Evolutionary conservation across 805 yeast genomes (phyloP).

Genomic region (Metschnikowia amazonensis): DNA sequence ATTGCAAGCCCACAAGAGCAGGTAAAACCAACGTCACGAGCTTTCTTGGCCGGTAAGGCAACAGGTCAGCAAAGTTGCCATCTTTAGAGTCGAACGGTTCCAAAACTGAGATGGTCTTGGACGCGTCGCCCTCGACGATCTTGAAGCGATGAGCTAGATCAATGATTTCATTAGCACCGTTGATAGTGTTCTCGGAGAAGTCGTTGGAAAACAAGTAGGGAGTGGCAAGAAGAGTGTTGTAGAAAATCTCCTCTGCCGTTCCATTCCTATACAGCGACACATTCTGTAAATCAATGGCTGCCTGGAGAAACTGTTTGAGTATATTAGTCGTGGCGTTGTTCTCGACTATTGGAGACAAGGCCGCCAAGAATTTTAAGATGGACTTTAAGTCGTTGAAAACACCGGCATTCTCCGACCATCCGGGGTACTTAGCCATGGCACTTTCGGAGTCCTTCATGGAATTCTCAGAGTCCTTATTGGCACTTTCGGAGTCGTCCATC

Average conservation of each 20-base stretch:
- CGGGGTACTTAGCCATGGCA: background rate
- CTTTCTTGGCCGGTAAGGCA: constrained; percentile 51
- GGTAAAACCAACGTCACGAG: constrained; percentile 51
- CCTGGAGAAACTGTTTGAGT: constrained; percentile 49
- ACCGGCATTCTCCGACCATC: constrained; percentile 41
- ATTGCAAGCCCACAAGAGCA: constrained; percentile 37
- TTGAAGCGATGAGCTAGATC: constrained; percentile 42
- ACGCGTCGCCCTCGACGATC: constrained; percentile 21
- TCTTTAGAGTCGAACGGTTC: constrained; percentile 39
- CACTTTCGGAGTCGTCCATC: background rate
- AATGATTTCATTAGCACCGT: constrained; percentile 44
- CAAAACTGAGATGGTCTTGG: constrained; percentile 19
- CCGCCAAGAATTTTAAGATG: constrained; percentile 63
- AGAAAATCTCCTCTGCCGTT: constrained; percentile 65
- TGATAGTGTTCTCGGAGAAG: constrained; percentile 24
- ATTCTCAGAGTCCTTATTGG: too few relatives aligned
- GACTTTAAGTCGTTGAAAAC: constrained; percentile 70
- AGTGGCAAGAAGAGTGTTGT: constrained; percentile 55
- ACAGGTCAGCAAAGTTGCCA: constrained; percentile 22
- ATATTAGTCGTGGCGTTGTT: constrained; percentile 39
- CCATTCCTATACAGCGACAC: constrained; percentile 42
- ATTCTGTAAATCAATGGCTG: constrained; percentile 55
- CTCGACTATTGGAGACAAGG: constrained; percentile 60
- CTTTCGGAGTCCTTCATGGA: background rate
- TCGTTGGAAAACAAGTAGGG: constrained; percentile 60